Base-by-base conservation (phyloP, 208 protist genomes). In the Spongospora subterranea region DNA sequence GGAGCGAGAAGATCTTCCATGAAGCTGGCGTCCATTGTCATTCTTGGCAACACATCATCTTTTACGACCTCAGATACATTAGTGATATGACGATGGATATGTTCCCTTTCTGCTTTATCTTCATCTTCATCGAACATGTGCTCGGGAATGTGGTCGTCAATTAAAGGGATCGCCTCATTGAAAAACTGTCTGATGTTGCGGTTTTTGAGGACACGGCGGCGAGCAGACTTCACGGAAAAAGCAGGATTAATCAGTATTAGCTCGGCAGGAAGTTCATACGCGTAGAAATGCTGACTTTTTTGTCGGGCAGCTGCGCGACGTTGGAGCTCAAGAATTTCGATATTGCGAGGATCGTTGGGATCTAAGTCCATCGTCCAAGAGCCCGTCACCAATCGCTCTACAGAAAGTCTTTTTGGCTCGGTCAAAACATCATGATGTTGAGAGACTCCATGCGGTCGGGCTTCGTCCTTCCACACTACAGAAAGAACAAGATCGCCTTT, bases 61-160 rank as follows among this genome's bases (percentile, higher is more conserved):
- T 35, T 6, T 20, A 82, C 71, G n/a, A 82, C 71, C 13, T 43
- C 40, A 20, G 35, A 35, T 6, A 82, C 71, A 43, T 82, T 60
- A 24, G 50, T 60, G 50, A 60, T n/a, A 43, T 40, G 13, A 17
- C 11, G 13, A 6, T 43, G 17, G 17, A 40, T 6, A 82, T 35
- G 17, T 35, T 82, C 71, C 6, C 6, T 45, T 82, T 13, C 71
- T 40, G 35, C n/a, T 20, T 43, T 20, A n/a, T 82, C 71, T 35
- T 6, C 6, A 20, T 35, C 71, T 6, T 6, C n/a, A 20, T 82
- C 71, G n/a, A 82, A 82, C 71, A 82, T 82, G n/a, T 82, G 40
- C 17, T 82, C 71, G 6, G 71, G n/a, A n/a, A 82, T 82, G 71
- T 35, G 35, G 71, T 82, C 40, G 71, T 82, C 71, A n/a, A 45